These are phyloP conservation scores for Hypoxylon sp. DNA, from an alignment of 2,329 filamentous ascomycete species.

Conservation along the genomic window DNA sequence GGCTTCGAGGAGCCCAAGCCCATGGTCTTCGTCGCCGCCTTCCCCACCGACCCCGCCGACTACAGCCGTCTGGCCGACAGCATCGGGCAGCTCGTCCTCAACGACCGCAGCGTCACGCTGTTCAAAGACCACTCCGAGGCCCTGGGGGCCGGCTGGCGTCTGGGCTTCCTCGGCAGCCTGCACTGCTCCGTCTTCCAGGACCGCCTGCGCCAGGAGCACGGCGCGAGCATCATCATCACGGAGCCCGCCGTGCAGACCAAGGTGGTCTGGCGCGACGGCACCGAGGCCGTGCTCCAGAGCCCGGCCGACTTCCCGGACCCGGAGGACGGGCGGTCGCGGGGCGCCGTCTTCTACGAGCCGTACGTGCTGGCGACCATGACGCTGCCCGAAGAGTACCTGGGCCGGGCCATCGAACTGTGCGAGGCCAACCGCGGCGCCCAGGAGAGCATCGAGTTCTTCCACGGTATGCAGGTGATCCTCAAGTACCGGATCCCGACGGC, in stretches of 20 bases:
- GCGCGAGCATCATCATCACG: slow-evolving; percentile 94
- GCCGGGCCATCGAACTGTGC: slow-evolving; percentile 94
- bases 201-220: slow-evolving; percentile 91
- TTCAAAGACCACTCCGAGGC: slow-evolving; percentile 96
- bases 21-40: slow-evolving; percentile 99
- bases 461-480: slow-evolving; percentile 89
- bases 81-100: slow-evolving; percentile 91
- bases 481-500: slow-evolving; percentile 91
- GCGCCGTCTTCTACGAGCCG: slow-evolving; percentile 63
- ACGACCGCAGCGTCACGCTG: slow-evolving; percentile 93
- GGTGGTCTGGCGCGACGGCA: slow-evolving; percentile 81
- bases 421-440: slow-evolving; percentile 90
- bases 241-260: slow-evolving; percentile 95
- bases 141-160: slow-evolving; percentile 89
- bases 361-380: slow-evolving; percentile 82
- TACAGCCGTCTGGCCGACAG: slow-evolving; percentile 91
- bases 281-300: slow-evolving; percentile 82
- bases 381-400: slow-evolving; percentile 92
- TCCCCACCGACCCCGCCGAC: slow-evolving; percentile 90
- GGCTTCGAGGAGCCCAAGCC: slow-evolving; percentile 98
- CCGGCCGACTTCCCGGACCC: slow-evolving; percentile 86
- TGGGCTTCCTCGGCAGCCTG: slow-evolving; percentile 95
- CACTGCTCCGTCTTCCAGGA: slow-evolving; percentile 99
- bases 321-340: slow-evolving; percentile 61
- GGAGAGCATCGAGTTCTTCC: slow-evolving; percentile 90